Conservation (phyloP, 768 basidiomycete species). For the Lentinula sp. region DNA sequence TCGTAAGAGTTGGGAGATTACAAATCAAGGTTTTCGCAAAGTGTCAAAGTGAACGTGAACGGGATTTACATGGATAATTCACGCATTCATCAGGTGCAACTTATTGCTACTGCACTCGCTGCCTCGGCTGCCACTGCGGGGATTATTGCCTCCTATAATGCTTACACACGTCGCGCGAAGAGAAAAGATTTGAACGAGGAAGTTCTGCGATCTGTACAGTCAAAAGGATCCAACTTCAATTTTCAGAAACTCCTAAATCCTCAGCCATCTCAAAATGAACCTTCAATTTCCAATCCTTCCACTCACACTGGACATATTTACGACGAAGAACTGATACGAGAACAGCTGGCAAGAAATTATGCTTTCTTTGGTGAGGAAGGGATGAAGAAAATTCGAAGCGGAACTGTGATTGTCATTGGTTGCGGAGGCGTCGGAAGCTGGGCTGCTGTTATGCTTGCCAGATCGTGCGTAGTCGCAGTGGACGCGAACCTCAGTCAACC, state of each 20-base stretch:
- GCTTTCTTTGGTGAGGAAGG: constrained; percentile 89
- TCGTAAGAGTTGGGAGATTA: too few species aligned
- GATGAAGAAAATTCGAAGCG: constrained; percentile 71
- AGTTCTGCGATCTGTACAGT: constrained; percentile 43
- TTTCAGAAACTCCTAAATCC: constrained; percentile 5
- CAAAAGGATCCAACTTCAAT: constrained; percentile 18
- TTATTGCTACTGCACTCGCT: constrained; percentile 57
- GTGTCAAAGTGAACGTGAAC: too few species aligned
- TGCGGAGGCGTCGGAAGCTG: constrained; percentile 97
- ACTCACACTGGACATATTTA: not conserved
- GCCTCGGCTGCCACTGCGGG: constrained; percentile 59
- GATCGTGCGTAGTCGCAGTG: constrained; percentile 60
- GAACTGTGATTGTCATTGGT: constrained; percentile 83
- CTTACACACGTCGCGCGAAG: constrained; percentile 37
- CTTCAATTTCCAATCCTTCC: not conserved
- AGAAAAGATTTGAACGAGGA: constrained; percentile 55
- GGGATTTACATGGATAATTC: constrained; percentile 12
- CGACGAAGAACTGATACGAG: constrained; percentile 76
- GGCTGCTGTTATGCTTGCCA: constrained; percentile 88
- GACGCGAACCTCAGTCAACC: not conserved
- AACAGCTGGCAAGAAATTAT: constrained; percentile 91
- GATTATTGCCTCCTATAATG: constrained; percentile 51
- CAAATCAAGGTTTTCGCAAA: too few species aligned
- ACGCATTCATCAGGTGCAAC: constrained; percentile 57
- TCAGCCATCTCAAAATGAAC: not conserved